A percentile compares a stretch with the other conserved stretches of the same genome.
These are phyloP conservation scores for Thymus quinquecostatus DNA, from an alignment of 257 asterid genomes.

Conservation along the genomic window DNA sequence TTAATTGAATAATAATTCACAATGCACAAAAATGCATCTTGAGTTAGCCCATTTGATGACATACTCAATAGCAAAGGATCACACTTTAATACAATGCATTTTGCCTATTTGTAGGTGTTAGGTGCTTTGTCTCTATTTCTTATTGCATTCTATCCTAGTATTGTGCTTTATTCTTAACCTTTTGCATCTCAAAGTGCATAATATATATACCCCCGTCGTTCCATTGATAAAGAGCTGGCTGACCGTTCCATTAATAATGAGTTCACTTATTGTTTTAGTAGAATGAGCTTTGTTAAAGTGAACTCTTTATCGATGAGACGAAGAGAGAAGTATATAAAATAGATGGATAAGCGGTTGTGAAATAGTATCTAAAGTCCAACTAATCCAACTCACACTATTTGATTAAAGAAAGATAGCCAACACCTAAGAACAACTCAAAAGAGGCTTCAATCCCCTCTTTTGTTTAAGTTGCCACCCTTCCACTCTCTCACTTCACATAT, in stretches of 20 bases:
- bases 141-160: neutral
- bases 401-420: constrained; percentile 45
- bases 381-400: constrained; percentile 46
- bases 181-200: neutral
- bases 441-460: constrained; percentile 34
- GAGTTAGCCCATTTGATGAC: constrained; percentile 3
- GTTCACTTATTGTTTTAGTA: too few species aligned
- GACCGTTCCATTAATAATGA: too few species aligned
- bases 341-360: constrained; percentile 28
- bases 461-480: constrained; percentile 38
- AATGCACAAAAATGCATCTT: neutral
- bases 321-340: neutral
- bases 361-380: constrained; percentile 40
- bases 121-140: neutral
- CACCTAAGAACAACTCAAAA: constrained; percentile 66
- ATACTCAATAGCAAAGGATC: neutral
- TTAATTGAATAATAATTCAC: constrained; percentile 18
- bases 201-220: too few species aligned
- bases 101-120: neutral
- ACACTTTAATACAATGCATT: neutral
- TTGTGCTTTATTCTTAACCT: too few species aligned
- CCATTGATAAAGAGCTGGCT: too few species aligned
- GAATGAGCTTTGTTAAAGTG: too few species aligned
- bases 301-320: too few species aligned
- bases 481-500: constrained; percentile 14